Conservation (phyloP, 2,329 filamentous ascomycete genomes). For the Ophiocordyceps camponoti-saundersi region DNA sequence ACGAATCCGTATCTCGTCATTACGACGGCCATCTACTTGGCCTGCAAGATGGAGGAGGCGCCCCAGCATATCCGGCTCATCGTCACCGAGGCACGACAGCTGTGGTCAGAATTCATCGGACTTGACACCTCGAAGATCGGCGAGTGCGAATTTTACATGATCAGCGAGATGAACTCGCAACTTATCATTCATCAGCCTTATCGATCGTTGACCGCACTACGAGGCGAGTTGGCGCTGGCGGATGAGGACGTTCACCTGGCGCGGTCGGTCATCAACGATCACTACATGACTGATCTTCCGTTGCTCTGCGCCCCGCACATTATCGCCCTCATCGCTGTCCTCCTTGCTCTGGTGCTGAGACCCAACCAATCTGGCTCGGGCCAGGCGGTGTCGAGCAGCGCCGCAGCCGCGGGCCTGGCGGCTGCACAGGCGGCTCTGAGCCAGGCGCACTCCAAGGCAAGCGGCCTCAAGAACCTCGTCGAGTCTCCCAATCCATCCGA, state of each 20-base stretch:
- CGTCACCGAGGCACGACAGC: slow-evolving; percentile 65
- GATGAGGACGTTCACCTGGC: slow-evolving; percentile 65
- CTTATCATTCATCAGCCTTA: slow-evolving; percentile 87
- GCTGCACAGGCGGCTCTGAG: slow-evolving; percentile 30
- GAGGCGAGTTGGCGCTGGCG: slow-evolving; percentile 51
- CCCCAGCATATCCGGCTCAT: slow-evolving; percentile 92
- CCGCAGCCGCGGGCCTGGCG: slow-evolving; percentile 25
- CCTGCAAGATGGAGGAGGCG: slow-evolving; percentile 95
- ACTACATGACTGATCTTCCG: slow-evolving; percentile 83
- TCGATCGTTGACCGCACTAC: slow-evolving; percentile 57
- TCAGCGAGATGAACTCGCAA: slow-evolving; percentile 79
- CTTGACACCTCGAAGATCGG: slow-evolving; percentile 72
- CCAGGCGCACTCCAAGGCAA: slow-evolving; percentile 23
- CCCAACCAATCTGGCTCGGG: slow-evolving; percentile 24
- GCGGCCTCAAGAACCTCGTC: slow-evolving; percentile 2
- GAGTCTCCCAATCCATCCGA: slow-evolving; percentile 8
- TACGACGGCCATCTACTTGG: slow-evolving; percentile 85
- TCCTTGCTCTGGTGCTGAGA: slow-evolving; percentile 68
- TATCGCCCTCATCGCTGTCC: slow-evolving; percentile 72
- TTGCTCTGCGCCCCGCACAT: slow-evolving; percentile 74
- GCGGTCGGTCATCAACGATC: slow-evolving; percentile 77
- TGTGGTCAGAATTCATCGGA: slow-evolving; percentile 67
- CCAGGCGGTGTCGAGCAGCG: slow-evolving; percentile 12
- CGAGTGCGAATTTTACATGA: slow-evolving; percentile 86
- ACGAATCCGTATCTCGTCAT: slow-evolving; percentile 90